Percentiles rank a stretch among this genome's conserved stretches.
phyloP scores from a whole-genome alignment of 345 rosid species.

The Salix caprea region DNA sequence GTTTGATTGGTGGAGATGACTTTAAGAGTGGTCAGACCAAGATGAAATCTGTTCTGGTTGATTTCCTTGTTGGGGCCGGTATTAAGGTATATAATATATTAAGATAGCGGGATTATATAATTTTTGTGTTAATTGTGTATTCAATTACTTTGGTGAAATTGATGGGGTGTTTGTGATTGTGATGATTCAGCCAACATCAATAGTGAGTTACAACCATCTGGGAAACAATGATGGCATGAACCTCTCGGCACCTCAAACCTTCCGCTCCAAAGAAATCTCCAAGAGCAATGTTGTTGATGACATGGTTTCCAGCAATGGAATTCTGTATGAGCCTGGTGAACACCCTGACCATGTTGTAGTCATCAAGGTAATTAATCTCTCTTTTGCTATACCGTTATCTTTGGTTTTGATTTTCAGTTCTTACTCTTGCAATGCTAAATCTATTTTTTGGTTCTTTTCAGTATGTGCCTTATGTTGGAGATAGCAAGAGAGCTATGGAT shows the following conservation, averaged over 20 bases:
- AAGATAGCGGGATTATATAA: background rate
- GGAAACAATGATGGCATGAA: slow-evolving; percentile 99
- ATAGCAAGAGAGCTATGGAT: slow-evolving; percentile 98
- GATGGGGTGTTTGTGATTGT: background rate
- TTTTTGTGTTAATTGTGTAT: background rate
- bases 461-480: slow-evolving; percentile 97
- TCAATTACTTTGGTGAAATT: slow-evolving; percentile 1
- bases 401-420: background rate
- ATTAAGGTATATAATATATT: slow-evolving; percentile 53
- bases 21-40: slow-evolving; percentile 99
- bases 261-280: slow-evolving; percentile 93
- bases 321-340: slow-evolving; percentile 84
- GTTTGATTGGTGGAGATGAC: slow-evolving; percentile 95
- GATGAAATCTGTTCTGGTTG: slow-evolving; percentile 91
- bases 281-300: slow-evolving; percentile 97
- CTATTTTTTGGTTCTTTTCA: background rate
- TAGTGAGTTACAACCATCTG: slow-evolving; percentile 92
- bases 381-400: background rate
- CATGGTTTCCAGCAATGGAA: slow-evolving; percentile 93
- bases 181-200: slow-evolving; percentile 74
- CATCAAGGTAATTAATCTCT: slow-evolving; percentile 59
- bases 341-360: slow-evolving; percentile 99
- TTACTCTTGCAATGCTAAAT: background rate
- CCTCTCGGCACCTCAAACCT: slow-evolving; percentile 93
- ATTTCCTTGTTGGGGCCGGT: slow-evolving; percentile 97